Evolutionary conservation across 768 basidiomycete species (phyloP).

Genomic region (Termitomyces sp.): DNA sequence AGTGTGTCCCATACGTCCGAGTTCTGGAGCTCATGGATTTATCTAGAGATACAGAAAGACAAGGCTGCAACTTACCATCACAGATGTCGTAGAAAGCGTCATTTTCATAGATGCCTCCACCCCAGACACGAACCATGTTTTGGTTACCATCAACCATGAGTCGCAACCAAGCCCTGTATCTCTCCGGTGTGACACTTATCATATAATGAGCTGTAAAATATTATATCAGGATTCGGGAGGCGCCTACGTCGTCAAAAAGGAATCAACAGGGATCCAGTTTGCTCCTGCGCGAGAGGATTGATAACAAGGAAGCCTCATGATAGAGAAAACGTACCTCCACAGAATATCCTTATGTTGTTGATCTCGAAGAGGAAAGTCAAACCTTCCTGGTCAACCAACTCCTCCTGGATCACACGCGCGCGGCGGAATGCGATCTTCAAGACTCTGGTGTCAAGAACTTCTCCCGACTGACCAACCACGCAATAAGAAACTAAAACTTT

Average conservation of each 20-base stretch:
- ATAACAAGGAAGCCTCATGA: not conserved
- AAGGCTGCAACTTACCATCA: conserved; percentile 42
- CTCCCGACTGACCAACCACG: conserved; percentile 32
- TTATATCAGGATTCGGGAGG: not conserved
- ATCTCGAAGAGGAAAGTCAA: conserved; percentile 86
- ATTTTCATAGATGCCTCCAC: conserved; percentile 84
- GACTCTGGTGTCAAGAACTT: conserved; percentile 44
- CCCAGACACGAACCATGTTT: conserved; percentile 92
- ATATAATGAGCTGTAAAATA: not conserved
- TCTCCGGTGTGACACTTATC: conserved; percentile 34
- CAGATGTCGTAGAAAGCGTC: conserved; percentile 83
- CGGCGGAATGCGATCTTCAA: conserved; percentile 76
- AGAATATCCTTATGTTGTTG: conserved; percentile 84
- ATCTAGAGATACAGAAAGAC: not conserved
- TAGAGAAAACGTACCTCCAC: conserved; percentile 51
- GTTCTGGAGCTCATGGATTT: conserved; percentile 31
- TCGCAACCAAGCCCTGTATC: conserved; percentile 80
- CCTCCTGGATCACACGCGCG: conserved; percentile 76
- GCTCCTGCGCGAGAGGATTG: conserved; percentile 40
- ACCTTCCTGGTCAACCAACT: conserved; percentile 69
- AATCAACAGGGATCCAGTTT: conserved; percentile 95
- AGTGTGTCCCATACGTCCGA: conserved; percentile 44
- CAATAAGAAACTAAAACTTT: not conserved
- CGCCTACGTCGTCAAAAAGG: conserved; percentile 75
- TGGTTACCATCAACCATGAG: conserved; percentile 87